phyloP scores from a whole-genome alignment of 371 early-diverging fungal species.

The Rhizopus arrhizus region DNA sequence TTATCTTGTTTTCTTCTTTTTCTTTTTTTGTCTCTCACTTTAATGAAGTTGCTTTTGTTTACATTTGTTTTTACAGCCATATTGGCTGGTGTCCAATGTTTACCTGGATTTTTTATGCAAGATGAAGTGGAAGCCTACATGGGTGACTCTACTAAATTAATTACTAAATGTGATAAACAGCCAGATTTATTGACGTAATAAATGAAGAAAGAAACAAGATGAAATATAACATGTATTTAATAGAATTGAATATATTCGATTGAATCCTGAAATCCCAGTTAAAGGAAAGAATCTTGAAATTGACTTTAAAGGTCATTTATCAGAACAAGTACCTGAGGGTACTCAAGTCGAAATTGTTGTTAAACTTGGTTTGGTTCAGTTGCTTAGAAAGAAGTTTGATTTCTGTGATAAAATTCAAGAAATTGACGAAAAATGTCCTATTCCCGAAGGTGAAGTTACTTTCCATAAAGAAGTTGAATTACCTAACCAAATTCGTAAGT shows the following conservation, averaged over 20 bases:
- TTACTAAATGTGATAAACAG: constrained; percentile 29
- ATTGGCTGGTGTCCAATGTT: constrained; percentile 13
- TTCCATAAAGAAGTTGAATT: constrained; percentile 52
- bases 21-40: no score
- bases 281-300: constrained; percentile 55
- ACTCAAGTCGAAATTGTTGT: constrained; percentile 50
- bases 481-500: constrained; percentile 60
- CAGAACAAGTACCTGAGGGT: constrained; percentile 54
- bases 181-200: constrained; percentile 29
- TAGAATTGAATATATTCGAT: constrained; percentile 47
- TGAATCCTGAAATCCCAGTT: constrained; percentile 62
- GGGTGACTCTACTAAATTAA: constrained; percentile 27
- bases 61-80: neutral
- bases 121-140: constrained; percentile 6
- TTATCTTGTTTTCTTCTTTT: no score
- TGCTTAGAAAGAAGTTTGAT: constrained; percentile 49
- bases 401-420: constrained; percentile 56
- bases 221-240: neutral
- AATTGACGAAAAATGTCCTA: constrained; percentile 60
- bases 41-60: neutral
- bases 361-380: constrained; percentile 50
- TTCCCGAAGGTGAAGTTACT: constrained; percentile 47
- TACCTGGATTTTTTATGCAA: constrained; percentile 26
- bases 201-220: neutral
- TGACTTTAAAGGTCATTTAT: constrained; percentile 54